Conservation (phyloP, 2,329 filamentous ascomycete genomes). For the Plenodomus lindquistii region DNA sequence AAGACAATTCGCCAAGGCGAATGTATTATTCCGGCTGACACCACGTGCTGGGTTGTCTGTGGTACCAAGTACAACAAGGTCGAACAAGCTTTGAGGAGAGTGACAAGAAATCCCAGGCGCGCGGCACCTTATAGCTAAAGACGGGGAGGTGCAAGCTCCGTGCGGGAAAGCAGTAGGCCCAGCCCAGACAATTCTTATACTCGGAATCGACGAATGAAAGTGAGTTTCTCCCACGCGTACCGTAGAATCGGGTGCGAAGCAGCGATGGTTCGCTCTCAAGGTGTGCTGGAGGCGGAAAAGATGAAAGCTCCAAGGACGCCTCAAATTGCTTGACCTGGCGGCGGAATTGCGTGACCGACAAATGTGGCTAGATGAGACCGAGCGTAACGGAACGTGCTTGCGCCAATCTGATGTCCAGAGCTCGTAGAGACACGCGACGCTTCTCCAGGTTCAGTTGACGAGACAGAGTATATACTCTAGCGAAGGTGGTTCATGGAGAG, state of each 20-base stretch:
- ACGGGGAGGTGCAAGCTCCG: conserved; percentile 11
- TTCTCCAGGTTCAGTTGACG: conserved; percentile 4
- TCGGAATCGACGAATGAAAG: conserved; percentile 2
- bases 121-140: conserved; percentile 32
- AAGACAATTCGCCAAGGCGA: conserved; percentile 7
- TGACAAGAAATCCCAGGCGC: conserved; percentile 27
- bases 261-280: conserved; percentile 6
- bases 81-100: conserved; percentile 30
- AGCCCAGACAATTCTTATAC: conserved; percentile 1
- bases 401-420: conserved; percentile 1
- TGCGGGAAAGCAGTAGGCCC: conserved; percentile 12
- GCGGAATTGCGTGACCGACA: conserved; percentile 32
- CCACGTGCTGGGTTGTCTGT: conserved; percentile 14
- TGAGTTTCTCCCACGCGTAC: not conserved
- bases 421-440: conserved; percentile 4
- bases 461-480: not conserved
- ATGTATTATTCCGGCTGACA: conserved; percentile 5
- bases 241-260: conserved; percentile 9
- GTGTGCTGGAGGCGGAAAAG: conserved; percentile 15
- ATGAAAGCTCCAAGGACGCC: conserved; percentile 19
- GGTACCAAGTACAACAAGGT: conserved; percentile 21
- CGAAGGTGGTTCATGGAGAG: not conserved
- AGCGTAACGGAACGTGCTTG: conserved; percentile 3
- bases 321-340: conserved; percentile 28
- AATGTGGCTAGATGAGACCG: conserved; percentile 2